These are phyloP conservation scores for Cornus florida DNA, from an alignment of 148 eudicot genomes.

Conservation along the genomic window DNA sequence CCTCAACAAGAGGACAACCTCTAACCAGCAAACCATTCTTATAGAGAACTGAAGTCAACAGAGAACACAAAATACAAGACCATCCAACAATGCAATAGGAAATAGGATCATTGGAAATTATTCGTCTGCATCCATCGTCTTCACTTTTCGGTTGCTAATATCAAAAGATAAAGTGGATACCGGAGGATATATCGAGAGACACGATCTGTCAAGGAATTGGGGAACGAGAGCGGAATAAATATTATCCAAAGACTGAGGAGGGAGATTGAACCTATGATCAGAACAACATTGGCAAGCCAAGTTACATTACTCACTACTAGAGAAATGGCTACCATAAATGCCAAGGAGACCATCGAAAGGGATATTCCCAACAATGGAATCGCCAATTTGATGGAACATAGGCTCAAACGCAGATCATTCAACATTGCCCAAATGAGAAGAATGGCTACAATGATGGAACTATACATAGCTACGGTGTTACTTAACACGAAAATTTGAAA, in stretches of 20 bases:
- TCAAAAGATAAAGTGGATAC: constrained; percentile 20
- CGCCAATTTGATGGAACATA: constrained; percentile 17
- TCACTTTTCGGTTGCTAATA: neutral
- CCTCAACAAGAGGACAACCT: no score
- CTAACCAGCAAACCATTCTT: no score
- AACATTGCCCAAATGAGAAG: constrained; percentile 35
- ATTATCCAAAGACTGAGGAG: constrained; percentile 3
- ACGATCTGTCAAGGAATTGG: neutral
- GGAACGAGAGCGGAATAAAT: constrained; percentile 22
- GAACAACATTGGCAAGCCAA: constrained; percentile 24
- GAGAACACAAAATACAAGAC: no score
- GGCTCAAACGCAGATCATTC: constrained; percentile 24
- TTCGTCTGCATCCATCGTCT: no score
- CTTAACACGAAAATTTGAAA: constrained; percentile 22
- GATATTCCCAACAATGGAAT: constrained; percentile 22
- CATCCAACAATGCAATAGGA: no score
- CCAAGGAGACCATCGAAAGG: constrained; percentile 27
- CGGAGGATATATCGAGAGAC: constrained; percentile 22
- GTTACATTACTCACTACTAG: constrained; percentile 17
- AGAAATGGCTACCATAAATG: constrained; percentile 34
- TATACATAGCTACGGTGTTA: constrained; percentile 31
- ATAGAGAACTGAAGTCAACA: no score
- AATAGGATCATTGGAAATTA: no score
- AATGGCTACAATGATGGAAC: constrained; percentile 24
- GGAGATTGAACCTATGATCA: constrained; percentile 20